These are phyloP conservation scores for Desmodesmus armatus DNA, from an alignment of 139 green algal genomes.

Conservation along the genomic window DNA sequence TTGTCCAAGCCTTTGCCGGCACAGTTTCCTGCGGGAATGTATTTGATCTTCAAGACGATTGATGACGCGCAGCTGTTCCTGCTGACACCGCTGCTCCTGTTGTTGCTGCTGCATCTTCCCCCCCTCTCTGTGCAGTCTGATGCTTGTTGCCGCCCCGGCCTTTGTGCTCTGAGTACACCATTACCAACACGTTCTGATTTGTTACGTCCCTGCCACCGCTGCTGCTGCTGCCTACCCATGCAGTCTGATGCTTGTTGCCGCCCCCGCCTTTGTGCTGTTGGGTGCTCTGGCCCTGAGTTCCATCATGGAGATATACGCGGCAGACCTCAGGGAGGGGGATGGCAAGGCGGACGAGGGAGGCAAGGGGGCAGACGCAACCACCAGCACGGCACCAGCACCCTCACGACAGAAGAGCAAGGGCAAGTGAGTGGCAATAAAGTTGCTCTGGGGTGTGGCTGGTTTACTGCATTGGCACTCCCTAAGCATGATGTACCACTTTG, in stretches of 20 bases:
- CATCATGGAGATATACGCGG: slow-evolving; percentile 35
- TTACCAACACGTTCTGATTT: too few relatives aligned
- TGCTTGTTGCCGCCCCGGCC: slow-evolving; percentile 76
- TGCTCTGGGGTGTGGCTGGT: too few relatives aligned
- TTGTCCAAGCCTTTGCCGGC: slow-evolving; percentile 89
- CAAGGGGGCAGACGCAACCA: not conserved
- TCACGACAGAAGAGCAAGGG: not conserved
- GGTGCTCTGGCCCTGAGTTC: slow-evolving; percentile 49
- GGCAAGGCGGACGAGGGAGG: not conserved
- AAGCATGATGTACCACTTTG: too few relatives aligned
- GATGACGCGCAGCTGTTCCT: slow-evolving; percentile 89
- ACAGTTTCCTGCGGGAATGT: slow-evolving; percentile 71
- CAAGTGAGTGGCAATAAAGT: not conserved
- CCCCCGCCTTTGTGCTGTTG: slow-evolving; percentile 71
- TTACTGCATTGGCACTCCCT: too few relatives aligned
- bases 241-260: slow-evolving; percentile 77
- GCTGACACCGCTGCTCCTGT: slow-evolving; percentile 57
- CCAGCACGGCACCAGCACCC: not conserved
- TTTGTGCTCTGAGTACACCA: slow-evolving; percentile 72
- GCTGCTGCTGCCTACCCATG: not conserved
- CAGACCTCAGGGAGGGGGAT: slow-evolving; percentile 10
- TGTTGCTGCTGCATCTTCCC: too few relatives aligned
- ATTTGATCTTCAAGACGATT: slow-evolving; percentile 84
- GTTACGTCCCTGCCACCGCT: not conserved
- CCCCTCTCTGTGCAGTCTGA: slow-evolving; percentile 59